A percentile compares a stretch with the other conserved stretches of the same genome.
phyloP scores from a whole-genome alignment of 2,329 filamentous ascomycete genomes.

The Tolypocladium nubicola region DNA sequence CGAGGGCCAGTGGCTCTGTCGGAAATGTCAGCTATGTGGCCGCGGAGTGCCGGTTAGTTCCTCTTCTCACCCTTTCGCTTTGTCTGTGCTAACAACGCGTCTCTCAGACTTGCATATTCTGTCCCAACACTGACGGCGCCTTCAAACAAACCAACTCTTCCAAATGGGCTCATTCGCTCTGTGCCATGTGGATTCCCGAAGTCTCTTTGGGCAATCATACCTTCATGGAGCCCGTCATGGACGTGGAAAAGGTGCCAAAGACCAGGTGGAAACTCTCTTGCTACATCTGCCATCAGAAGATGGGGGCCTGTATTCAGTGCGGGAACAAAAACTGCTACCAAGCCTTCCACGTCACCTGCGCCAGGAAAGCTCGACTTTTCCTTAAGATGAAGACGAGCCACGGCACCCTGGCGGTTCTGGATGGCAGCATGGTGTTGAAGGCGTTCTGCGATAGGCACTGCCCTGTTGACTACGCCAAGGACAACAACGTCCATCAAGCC shows the following conservation, averaged over 20 bases:
- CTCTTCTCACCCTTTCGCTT: neutral
- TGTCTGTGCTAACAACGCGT: conserved; percentile 7
- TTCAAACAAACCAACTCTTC: conserved; percentile 97
- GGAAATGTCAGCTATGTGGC: conserved; percentile 92
- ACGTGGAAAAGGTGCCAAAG: conserved; percentile 94
- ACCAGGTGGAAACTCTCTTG: conserved; percentile 88
- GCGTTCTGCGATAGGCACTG: conserved; percentile 96
- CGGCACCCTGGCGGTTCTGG: conserved; percentile 64
- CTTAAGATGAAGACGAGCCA: conserved; percentile 95
- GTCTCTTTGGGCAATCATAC: conserved; percentile 91
- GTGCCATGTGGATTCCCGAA: conserved; percentile 97
- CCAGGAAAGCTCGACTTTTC: conserved; percentile 75
- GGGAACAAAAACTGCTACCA: conserved; percentile 96
- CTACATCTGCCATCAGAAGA: conserved; percentile 94
- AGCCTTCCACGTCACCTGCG: conserved; percentile 95
- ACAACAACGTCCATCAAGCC: conserved; percentile 72
- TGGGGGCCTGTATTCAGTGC: conserved; percentile 98
- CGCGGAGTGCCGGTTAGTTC: conserved; percentile 68
- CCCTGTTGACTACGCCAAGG: conserved; percentile 75
- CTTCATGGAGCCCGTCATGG: conserved; percentile 97
- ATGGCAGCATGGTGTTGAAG: conserved; percentile 75
- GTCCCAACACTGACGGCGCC: conserved; percentile 90
- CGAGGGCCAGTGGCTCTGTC: conserved; percentile 95
- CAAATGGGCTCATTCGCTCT: conserved; percentile 94
- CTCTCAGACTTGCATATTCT: conserved; percentile 83